A percentile compares a stretch with the other conserved stretches of the same genome.
These are phyloP conservation scores for Alloteropsis semialata DNA, from an alignment of 176 grass and related monocot genomes.

Conservation along the genomic window DNA sequence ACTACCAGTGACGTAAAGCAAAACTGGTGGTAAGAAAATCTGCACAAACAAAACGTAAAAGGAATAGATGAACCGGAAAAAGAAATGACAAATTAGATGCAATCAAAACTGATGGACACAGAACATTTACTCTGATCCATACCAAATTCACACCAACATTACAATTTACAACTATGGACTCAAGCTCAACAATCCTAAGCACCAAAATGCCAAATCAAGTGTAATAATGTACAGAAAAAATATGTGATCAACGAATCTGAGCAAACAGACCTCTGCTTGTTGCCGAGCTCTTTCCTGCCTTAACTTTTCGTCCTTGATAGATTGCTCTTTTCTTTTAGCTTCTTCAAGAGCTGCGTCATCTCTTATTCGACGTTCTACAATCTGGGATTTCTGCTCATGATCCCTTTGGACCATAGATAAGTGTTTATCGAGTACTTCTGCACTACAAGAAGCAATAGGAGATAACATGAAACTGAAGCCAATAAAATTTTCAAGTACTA, in stretches of 20 bases:
- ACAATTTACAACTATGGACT: slow-evolving; percentile 22
- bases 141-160: background rate
- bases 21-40: background rate
- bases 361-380: slow-evolving; percentile 84
- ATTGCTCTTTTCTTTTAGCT: slow-evolving; percentile 74
- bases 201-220: background rate
- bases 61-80: background rate
- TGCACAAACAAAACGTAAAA: background rate
- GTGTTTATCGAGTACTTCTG: slow-evolving; percentile 87
- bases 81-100: background rate
- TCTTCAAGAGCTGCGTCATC: slow-evolving; percentile 90
- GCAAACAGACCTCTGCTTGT: slow-evolving; percentile 79
- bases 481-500: slow-evolving; percentile 16
- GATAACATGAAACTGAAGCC: slow-evolving; percentile 15
- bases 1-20: slow-evolving; percentile 16
- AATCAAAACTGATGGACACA: slow-evolving; percentile 4
- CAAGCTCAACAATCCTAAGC: background rate
- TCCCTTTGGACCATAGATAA: slow-evolving; percentile 77
- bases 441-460: slow-evolving; percentile 62
- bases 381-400: slow-evolving; percentile 83
- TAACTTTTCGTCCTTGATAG: slow-evolving; percentile 71
- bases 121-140: slow-evolving; percentile 1
- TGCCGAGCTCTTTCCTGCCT: slow-evolving; percentile 70
- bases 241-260: background rate
- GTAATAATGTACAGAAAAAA: background rate